Percentiles rank a stretch among this genome's conserved stretches.
These are phyloP conservation scores for Grigorovia jiainica DNA, from an alignment of 805 yeast genomes.

Conservation along the genomic window DNA sequence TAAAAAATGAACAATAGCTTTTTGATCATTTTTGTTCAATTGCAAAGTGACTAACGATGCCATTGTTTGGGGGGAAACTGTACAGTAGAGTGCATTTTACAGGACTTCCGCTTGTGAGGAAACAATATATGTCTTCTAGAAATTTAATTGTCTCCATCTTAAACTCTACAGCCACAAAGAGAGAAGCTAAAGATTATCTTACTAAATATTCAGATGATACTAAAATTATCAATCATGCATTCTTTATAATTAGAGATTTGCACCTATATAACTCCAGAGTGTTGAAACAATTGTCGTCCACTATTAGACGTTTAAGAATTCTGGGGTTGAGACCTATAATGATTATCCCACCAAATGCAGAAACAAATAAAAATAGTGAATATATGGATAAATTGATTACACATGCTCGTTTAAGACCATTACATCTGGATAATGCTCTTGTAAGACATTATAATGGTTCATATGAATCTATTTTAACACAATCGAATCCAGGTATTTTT, in stretches of 20 bases:
- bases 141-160: constrained; percentile 76
- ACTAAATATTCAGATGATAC: constrained; percentile 44
- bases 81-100: too few species aligned
- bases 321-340: constrained; percentile 68
- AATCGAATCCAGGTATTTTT: constrained; percentile 6
- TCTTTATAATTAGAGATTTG: constrained; percentile 22
- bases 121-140: constrained; percentile 28
- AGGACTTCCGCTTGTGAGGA: not conserved
- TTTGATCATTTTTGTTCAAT: too few species aligned
- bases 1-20: too few species aligned
- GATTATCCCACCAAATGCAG: constrained; percentile 36
- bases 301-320: constrained; percentile 20
- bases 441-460: constrained; percentile 10
- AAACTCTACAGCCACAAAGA: constrained; percentile 83
- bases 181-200: constrained; percentile 81
- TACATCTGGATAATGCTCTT: constrained; percentile 19
- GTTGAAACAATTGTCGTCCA: constrained; percentile 13
- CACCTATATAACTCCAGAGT: constrained; percentile 4
- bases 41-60: too few species aligned
- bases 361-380: constrained; percentile 13
- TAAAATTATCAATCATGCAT: constrained; percentile 15
- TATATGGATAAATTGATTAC: constrained; percentile 18
- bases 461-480: constrained; percentile 13
- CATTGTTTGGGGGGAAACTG: too few species aligned
- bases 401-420: constrained; percentile 15